Evolutionary conservation across 495 filamentous ascomycete genomes (phyloP).

Genomic region (Aspergillus indologenus): DNA sequence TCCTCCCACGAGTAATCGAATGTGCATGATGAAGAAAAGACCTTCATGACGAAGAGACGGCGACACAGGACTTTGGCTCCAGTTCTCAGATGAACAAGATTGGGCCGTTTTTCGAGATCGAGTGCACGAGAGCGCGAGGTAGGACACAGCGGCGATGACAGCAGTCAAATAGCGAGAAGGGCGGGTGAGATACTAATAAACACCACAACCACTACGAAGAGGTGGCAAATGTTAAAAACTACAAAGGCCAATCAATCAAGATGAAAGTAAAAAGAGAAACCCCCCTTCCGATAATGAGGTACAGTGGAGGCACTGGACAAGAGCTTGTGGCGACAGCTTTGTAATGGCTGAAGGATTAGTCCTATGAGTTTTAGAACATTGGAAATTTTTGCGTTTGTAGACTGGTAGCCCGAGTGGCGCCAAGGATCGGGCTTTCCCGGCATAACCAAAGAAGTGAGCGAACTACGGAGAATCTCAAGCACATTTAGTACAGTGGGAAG

Average conservation of each 20-base stretch:
- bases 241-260: not conserved
- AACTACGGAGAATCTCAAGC: no score
- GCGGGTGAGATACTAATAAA: not conserved
- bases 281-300: not conserved
- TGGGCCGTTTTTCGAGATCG: not conserved
- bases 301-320: not conserved
- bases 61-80: not conserved
- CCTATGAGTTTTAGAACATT: not conserved
- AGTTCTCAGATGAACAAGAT: not conserved
- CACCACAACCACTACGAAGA: not conserved
- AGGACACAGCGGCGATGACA: not conserved
- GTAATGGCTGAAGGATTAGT: not conserved
- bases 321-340: not conserved
- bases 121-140: not conserved
- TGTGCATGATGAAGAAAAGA: conserved; percentile 81
- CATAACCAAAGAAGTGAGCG: conserved; percentile 8
- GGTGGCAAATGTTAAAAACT: not conserved
- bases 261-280: not conserved
- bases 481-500: no score
- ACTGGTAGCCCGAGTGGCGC: not conserved
- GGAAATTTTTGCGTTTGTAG: not conserved
- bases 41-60: conserved; percentile 64
- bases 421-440: conserved; percentile 23
- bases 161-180: not conserved
- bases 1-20: conserved; percentile 99